phyloP scores from a whole-genome alignment of 305 asterid genomes.

The Fraxinus baroniana region DNA sequence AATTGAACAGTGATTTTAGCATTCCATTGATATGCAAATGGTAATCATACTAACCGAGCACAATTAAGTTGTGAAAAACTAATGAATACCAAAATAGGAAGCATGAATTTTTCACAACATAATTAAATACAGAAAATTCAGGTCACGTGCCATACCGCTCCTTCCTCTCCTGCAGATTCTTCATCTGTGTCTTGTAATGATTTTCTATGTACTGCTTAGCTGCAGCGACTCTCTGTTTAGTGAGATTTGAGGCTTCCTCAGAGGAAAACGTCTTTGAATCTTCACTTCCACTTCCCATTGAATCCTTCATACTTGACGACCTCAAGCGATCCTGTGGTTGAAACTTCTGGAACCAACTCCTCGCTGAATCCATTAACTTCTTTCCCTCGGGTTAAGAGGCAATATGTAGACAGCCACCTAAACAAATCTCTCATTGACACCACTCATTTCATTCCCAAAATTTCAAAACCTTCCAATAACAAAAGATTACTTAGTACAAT shows the following conservation, averaged over 20 bases:
- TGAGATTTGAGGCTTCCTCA: constrained; percentile 85
- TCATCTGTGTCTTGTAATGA: constrained; percentile 93
- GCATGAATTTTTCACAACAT: not conserved
- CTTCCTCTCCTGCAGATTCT: constrained; percentile 85
- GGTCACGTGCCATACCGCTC: constrained; percentile 59
- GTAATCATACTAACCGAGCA: not conserved
- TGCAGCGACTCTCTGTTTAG: constrained; percentile 88
- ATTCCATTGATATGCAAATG: not conserved
- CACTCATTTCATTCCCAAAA: constrained; percentile 32
- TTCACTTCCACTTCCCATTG: constrained; percentile 70
- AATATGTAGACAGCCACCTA: constrained; percentile 20
- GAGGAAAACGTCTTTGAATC: constrained; percentile 52
- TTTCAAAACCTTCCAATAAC: constrained; percentile 31
- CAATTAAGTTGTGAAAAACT: constrained; percentile 4
- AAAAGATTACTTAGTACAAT: constrained; percentile 4
- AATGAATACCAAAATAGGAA: not conserved
- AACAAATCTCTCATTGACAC: constrained; percentile 36
- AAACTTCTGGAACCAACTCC: constrained; percentile 83
- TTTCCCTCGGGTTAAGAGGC: constrained; percentile 40
- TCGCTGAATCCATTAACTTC: constrained; percentile 73
- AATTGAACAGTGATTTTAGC: not conserved
- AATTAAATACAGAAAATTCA: constrained; percentile 17
- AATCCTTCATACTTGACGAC: constrained; percentile 55
- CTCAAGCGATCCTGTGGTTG: constrained; percentile 77
- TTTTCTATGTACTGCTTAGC: constrained; percentile 97